A percentile compares a stretch with the other conserved stretches of the same genome.
Conservation (phyloP, 805 yeast genomes). For the Myxozyma neglecta region DNA sequence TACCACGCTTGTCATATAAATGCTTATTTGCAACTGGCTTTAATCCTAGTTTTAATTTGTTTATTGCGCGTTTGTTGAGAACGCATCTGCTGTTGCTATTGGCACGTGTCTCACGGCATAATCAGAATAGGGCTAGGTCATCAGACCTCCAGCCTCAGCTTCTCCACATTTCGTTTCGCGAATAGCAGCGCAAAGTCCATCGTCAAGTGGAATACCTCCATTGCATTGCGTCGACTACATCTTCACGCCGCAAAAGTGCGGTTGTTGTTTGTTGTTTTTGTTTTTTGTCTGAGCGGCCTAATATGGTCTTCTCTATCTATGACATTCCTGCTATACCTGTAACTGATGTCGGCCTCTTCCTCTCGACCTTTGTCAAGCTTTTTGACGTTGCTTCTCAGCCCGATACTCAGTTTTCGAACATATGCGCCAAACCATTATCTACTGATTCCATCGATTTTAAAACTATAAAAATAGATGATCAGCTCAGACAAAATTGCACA, state of each 20-base stretch:
- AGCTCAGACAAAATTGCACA: no score
- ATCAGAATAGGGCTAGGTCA: no score
- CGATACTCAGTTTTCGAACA: neutral
- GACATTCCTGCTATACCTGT: slow-evolving; percentile 24
- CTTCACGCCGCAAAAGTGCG: neutral
- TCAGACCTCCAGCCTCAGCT: no score
- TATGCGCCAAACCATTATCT: neutral
- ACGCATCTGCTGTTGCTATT: no score
- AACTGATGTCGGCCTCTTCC: slow-evolving; percentile 19
- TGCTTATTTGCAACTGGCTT: no score
- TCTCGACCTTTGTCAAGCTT: slow-evolving; percentile 12
- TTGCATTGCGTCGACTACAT: neutral
- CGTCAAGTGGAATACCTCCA: no score
- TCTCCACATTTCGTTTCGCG: no score
- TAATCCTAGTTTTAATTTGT: no score
- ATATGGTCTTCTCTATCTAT: slow-evolving; percentile 4
- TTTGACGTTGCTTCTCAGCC: slow-evolving; percentile 12
- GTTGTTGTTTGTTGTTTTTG: neutral
- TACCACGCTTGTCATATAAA: no score
- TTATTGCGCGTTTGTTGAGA: no score
- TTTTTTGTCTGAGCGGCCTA: neutral
- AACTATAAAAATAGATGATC: neutral
- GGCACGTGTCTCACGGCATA: no score
- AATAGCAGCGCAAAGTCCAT: no score
- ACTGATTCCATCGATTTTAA: neutral